These are phyloP conservation scores for Colletotrichum theobromicola DNA, from an alignment of 2,329 filamentous ascomycete genomes.

Conservation along the genomic window DNA sequence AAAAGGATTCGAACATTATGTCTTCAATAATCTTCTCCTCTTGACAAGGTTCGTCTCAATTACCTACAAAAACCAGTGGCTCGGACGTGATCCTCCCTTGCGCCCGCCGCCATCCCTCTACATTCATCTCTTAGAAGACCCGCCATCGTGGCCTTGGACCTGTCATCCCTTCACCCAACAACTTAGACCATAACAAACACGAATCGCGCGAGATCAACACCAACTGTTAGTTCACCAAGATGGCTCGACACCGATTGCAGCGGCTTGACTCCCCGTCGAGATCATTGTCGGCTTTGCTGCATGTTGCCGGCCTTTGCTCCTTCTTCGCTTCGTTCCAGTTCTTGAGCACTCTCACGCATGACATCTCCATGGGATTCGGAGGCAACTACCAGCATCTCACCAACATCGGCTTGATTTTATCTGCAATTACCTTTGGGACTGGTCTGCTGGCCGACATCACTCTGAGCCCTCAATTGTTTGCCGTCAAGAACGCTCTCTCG, in stretches of 20 bases:
- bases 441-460: slow-evolving; percentile 71
- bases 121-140: not conserved
- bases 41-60: slow-evolving; percentile 2
- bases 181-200: not conserved
- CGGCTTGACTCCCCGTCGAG: slow-evolving; percentile 69
- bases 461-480: slow-evolving; percentile 62
- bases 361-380: slow-evolving; percentile 65
- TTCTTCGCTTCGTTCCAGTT: slow-evolving; percentile 61
- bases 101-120: slow-evolving; percentile 12
- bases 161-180: slow-evolving; percentile 1
- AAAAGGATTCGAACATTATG: not conserved
- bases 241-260: slow-evolving; percentile 66
- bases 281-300: slow-evolving; percentile 66
- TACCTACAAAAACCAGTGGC: not conserved
- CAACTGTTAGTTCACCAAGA: slow-evolving; percentile 25
- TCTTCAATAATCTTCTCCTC: not conserved
- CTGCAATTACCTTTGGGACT: slow-evolving; percentile 63
- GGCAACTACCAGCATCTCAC: slow-evolving; percentile 76
- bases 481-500: slow-evolving; percentile 70
- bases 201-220: not conserved
- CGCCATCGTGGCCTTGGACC: not conserved
- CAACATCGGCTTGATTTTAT: slow-evolving; percentile 71
- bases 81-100: slow-evolving; percentile 10
- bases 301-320: slow-evolving; percentile 58
- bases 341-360: slow-evolving; percentile 52